Percentiles rank a stretch among this genome's conserved stretches.
Conservation (phyloP, 2,329 filamentous ascomycete genomes). For the Venturia pyrina region DNA sequence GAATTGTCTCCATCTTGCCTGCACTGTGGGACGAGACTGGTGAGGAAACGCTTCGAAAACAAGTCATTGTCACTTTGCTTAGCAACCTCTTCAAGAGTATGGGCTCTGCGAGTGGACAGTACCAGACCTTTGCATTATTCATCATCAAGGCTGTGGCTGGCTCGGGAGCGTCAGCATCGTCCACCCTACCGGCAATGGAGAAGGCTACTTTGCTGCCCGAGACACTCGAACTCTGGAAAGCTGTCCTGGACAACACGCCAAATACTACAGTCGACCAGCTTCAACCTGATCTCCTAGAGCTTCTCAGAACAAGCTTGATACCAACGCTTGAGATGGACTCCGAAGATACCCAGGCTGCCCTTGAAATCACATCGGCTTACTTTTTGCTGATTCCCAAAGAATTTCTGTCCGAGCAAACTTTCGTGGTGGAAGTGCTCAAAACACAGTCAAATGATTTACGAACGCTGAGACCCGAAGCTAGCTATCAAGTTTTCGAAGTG, state of each 20-base stretch:
- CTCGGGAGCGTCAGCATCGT: slow-evolving; percentile 40
- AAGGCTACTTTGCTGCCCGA: slow-evolving; percentile 84
- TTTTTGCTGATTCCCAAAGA: slow-evolving; percentile 36
- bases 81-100: slow-evolving; percentile 78
- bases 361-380: slow-evolving; percentile 41
- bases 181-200: slow-evolving; percentile 40
- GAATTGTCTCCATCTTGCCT: slow-evolving; percentile 71
- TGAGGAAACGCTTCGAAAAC: slow-evolving; percentile 87
- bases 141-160: slow-evolving; percentile 51
- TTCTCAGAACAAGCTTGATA: slow-evolving; percentile 33
- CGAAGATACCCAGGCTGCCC: slow-evolving; percentile 36
- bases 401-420: slow-evolving; percentile 31
- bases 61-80: slow-evolving; percentile 79
- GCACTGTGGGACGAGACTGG: slow-evolving; percentile 76
- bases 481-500: slow-evolving; percentile 35
- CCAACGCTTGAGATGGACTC: slow-evolving; percentile 39
- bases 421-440: slow-evolving; percentile 30
- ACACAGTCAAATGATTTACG: slow-evolving; percentile 34
- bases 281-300: slow-evolving; percentile 29
- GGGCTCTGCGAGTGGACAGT: slow-evolving; percentile 36
- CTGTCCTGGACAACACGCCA: slow-evolving; percentile 56
- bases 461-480: slow-evolving; percentile 38
- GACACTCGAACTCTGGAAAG: slow-evolving; percentile 78
- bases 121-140: slow-evolving; percentile 42
- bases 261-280: slow-evolving; percentile 29